These are phyloP conservation scores for Candida glaebosa DNA, from an alignment of 805 yeast species.

Conservation along the genomic window DNA sequence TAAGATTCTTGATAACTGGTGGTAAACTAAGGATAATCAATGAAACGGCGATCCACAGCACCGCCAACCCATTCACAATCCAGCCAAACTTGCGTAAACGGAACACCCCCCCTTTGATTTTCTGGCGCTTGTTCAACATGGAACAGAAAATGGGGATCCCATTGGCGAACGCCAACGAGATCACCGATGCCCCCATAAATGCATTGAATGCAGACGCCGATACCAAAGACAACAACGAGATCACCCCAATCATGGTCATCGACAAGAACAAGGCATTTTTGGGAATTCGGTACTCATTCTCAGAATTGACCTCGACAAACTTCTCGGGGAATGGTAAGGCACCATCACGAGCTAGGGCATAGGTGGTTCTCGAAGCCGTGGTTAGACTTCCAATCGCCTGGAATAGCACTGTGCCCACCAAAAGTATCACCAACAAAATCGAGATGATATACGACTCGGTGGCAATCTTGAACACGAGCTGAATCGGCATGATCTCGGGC, in stretches of 20 bases:
- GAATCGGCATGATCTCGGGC: conserved; percentile 75
- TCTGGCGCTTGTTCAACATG: conserved; percentile 54
- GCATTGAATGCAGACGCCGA: conserved; percentile 79
- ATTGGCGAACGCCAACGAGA: conserved; percentile 70
- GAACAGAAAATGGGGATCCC: conserved; percentile 71
- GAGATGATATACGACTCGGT: conserved; percentile 69
- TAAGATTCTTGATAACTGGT: conserved; percentile 47
- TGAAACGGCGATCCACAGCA: conserved; percentile 58
- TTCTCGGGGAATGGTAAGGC: conserved; percentile 64
- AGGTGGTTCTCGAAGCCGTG: conserved; percentile 79
- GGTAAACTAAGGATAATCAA: conserved; percentile 67
- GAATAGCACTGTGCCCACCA: conserved; percentile 67
- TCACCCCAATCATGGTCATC: conserved; percentile 54
- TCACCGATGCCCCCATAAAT: conserved; percentile 78
- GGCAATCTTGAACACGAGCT: conserved; percentile 65
- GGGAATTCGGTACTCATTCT: conserved; percentile 59
- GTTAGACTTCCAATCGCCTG: conserved; percentile 79
- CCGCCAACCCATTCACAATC: conserved; percentile 54
- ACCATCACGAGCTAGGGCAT: conserved; percentile 78
- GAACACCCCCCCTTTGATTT: conserved; percentile 66
- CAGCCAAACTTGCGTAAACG: conserved; percentile 63
- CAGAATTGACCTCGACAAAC: conserved; percentile 64
- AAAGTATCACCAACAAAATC: conserved; percentile 60
- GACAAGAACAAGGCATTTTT: conserved; percentile 65
- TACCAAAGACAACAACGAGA: conserved; percentile 64